A percentile compares a stretch with the other conserved stretches of the same genome.
Conservation (phyloP, 805 yeast genomes). For the Candida anglica region DNA sequence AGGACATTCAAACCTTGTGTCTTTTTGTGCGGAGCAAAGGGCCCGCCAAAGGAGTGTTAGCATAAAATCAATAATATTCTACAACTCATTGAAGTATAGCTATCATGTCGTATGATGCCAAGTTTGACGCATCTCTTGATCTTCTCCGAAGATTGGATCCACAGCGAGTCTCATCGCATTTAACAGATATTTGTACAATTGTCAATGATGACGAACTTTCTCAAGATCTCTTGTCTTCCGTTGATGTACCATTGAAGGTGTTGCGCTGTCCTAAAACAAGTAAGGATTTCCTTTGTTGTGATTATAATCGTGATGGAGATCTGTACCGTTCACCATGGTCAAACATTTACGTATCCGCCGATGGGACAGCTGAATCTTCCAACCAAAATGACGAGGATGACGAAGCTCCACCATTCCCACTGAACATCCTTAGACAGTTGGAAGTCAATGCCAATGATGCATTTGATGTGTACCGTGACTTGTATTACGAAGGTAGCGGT, state of each 20-base stretch:
- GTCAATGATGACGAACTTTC: slow-evolving; percentile 53
- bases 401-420: slow-evolving; percentile 74
- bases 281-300: slow-evolving; percentile 78
- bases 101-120: slow-evolving; percentile 28
- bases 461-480: slow-evolving; percentile 86
- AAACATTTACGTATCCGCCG: slow-evolving; percentile 59
- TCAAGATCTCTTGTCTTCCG: slow-evolving; percentile 80
- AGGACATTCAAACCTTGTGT: too few species aligned
- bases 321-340: slow-evolving; percentile 90
- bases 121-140: slow-evolving; percentile 36
- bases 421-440: slow-evolving; percentile 59
- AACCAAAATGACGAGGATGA: slow-evolving; percentile 41
- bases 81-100: too few species aligned
- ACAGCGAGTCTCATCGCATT: slow-evolving; percentile 25
- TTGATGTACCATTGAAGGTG: slow-evolving; percentile 76
- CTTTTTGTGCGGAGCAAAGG: too few species aligned
- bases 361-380: slow-evolving; percentile 6
- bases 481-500: slow-evolving; percentile 90
- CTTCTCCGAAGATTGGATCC: slow-evolving; percentile 41
- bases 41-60: too few species aligned
- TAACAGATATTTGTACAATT: slow-evolving; percentile 33
- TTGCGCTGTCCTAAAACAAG: slow-evolving; percentile 50
- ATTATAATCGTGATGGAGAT: slow-evolving; percentile 93
- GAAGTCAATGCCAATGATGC: slow-evolving; percentile 85
- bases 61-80: too few species aligned